phyloP scores from a whole-genome alignment of 2,329 filamentous ascomycete species.

The Thielaviopsis euricoi region DNA sequence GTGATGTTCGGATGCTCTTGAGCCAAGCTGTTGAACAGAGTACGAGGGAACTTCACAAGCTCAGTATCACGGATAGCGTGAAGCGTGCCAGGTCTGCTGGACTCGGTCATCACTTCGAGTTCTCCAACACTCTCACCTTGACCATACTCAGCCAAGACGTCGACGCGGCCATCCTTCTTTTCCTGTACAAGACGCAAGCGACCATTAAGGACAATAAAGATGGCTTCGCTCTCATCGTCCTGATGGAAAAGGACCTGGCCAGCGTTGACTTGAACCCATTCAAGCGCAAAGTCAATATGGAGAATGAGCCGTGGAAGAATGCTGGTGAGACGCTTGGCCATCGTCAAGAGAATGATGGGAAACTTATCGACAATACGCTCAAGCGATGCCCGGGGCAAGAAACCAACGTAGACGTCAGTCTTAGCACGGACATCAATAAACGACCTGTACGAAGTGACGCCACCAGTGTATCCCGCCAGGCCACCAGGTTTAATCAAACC shows the following conservation, averaged over 20 bases:
- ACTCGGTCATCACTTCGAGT: slow-evolving; percentile 91
- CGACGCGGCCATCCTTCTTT: slow-evolving; percentile 62
- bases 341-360: slow-evolving; percentile 79
- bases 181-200: slow-evolving; percentile 75
- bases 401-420: slow-evolving; percentile 95
- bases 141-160: slow-evolving; percentile 79
- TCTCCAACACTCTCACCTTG: slow-evolving; percentile 97
- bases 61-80: slow-evolving; percentile 96
- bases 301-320: slow-evolving; percentile 77
- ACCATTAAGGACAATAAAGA: slow-evolving; percentile 93
- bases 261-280: slow-evolving; percentile 94
- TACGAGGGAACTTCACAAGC: slow-evolving; percentile 87
- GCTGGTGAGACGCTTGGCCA: slow-evolving; percentile 87
- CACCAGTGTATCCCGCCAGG: slow-evolving; percentile 84
- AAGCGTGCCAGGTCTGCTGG: slow-evolving; percentile 71
- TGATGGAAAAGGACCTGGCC: slow-evolving; percentile 91
- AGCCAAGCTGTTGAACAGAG: slow-evolving; percentile 90
- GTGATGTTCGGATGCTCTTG: slow-evolving; percentile 96
- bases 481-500: slow-evolving; percentile 90
- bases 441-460: slow-evolving; percentile 84
- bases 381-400: slow-evolving; percentile 67
- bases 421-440: slow-evolving; percentile 96
- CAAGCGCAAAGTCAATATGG: slow-evolving; percentile 94
- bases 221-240: slow-evolving; percentile 90
- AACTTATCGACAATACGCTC: slow-evolving; percentile 88